These are phyloP conservation scores for Trichosanthes truncata DNA, from an alignment of 306 rosid species.

Conservation along the genomic window DNA sequence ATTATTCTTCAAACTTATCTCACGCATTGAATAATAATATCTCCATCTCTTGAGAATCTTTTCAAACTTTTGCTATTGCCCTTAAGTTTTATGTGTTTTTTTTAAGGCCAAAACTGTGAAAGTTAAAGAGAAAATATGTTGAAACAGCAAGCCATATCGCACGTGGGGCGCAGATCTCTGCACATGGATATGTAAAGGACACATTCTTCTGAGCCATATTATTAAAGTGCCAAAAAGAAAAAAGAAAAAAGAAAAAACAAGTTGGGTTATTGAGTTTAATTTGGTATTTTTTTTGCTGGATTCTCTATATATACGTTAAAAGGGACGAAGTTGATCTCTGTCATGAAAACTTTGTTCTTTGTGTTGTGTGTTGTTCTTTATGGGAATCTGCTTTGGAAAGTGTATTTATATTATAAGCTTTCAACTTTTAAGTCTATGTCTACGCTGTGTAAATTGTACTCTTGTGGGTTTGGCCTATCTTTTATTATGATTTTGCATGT, in stretches of 20 bases:
- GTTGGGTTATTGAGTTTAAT: background rate
- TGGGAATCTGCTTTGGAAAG: background rate
- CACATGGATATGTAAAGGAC: constrained; percentile 51
- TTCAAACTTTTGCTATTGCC: background rate
- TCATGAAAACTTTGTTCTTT: background rate
- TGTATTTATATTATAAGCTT: background rate
- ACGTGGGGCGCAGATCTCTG: constrained; percentile 53
- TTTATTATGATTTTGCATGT: background rate
- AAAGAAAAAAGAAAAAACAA: background rate
- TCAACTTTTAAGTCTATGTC: background rate
- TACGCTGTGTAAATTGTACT: background rate
- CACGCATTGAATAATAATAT: background rate
- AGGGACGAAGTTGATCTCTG: background rate
- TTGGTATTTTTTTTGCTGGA: background rate
- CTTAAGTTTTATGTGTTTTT: background rate
- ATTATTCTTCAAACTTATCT: background rate
- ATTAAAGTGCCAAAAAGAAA: background rate
- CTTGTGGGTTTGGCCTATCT: background rate
- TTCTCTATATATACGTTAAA: background rate
- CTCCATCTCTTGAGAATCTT: constrained; percentile 20
- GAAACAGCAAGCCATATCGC: constrained; percentile 32
- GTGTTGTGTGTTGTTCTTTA: background rate
- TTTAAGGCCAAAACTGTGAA: constrained; percentile 30
- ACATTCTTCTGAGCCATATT: constrained; percentile 26
- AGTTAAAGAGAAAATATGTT: constrained; percentile 18